Evolutionary conservation across 169 alveolate species (phyloP).

Genomic region (Cryptosporidium viatorum): DNA sequence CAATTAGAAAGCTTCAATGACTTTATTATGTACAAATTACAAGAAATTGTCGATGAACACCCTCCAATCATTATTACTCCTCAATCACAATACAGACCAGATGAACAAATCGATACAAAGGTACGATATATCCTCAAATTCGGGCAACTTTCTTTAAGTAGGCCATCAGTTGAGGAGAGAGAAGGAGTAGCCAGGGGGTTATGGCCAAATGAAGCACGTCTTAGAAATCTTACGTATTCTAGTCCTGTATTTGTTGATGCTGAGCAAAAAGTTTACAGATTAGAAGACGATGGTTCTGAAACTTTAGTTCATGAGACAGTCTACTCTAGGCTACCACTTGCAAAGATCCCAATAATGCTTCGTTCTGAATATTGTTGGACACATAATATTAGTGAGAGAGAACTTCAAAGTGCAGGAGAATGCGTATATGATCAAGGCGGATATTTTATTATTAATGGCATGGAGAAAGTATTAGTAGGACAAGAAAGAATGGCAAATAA

Average conservation of each 20-base stretch:
- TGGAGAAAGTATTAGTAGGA: slow-evolving; percentile 99
- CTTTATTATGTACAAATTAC: slow-evolving; percentile 93
- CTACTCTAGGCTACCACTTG: slow-evolving; percentile 91
- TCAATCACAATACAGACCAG: slow-evolving; percentile 90
- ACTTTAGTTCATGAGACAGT: slow-evolving; percentile 82
- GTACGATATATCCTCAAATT: slow-evolving; percentile 90
- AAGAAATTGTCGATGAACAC: slow-evolving; percentile 94
- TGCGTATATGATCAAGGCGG: slow-evolving; percentile 96
- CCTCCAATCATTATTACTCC: slow-evolving; percentile 91
- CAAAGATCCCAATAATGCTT: slow-evolving; percentile 97
- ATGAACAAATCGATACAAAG: slow-evolving; percentile 84
- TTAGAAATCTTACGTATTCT: slow-evolving; percentile 94
- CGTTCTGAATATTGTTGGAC: slow-evolving; percentile 96
- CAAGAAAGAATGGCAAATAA: slow-evolving; percentile 99
- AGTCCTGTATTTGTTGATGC: slow-evolving; percentile 88
- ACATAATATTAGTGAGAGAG: slow-evolving; percentile 86
- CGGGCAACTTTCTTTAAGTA: slow-evolving; percentile 92
- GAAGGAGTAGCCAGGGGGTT: slow-evolving; percentile 91
- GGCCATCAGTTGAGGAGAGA: slow-evolving; percentile 92
- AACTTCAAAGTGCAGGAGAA: slow-evolving; percentile 94
- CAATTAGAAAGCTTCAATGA: slow-evolving; percentile 96
- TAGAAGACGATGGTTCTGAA: slow-evolving; percentile 83
- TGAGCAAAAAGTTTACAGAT: slow-evolving; percentile 86
- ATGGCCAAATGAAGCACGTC: slow-evolving; percentile 97
- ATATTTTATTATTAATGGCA: slow-evolving; percentile 98